Percentiles rank a stretch among this genome's conserved stretches.
phyloP scores from a whole-genome alignment of 2,329 filamentous ascomycete species.

The Xylariaceae sp. region DNA sequence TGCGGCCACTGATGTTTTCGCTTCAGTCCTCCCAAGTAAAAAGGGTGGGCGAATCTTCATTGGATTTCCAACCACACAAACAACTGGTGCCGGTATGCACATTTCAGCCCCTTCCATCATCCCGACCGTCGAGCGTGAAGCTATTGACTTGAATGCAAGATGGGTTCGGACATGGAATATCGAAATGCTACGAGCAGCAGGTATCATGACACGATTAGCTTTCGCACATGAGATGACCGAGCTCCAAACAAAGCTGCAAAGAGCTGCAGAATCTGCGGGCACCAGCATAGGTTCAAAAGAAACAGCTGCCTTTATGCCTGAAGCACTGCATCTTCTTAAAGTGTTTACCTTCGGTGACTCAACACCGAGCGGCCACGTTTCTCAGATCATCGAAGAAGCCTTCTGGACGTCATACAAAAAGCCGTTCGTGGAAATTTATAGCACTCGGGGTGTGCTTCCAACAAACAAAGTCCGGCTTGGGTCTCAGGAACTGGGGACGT shows the following conservation, averaged over 20 bases:
- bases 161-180: constrained; percentile 96
- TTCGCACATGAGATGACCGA: constrained; percentile 88
- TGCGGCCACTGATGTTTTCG: constrained; percentile 79
- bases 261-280: constrained; percentile 50
- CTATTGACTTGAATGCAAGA: constrained; percentile 93
- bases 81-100: constrained; percentile 90
- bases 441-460: constrained; percentile 84
- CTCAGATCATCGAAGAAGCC: constrained; percentile 87
- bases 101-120: constrained; percentile 96
- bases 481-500: constrained; percentile 69
- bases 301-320: constrained; percentile 72
- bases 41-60: constrained; percentile 92
- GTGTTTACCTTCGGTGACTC: constrained; percentile 91
- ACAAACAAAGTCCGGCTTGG: constrained; percentile 82
- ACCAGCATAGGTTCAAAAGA: constrained; percentile 66
- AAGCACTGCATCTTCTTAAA: constrained; percentile 81
- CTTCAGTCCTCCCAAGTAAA: constrained; percentile 86
- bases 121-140: constrained; percentile 94
- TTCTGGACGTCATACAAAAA: constrained; percentile 93
- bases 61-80: constrained; percentile 96
- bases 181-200: constrained; percentile 89
- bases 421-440: constrained; percentile 85
- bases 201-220: constrained; percentile 86
- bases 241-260: constrained; percentile 67
- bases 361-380: constrained; percentile 84